Conservation (phyloP, 2,329 filamentous ascomycete genomes). For the Pseudogymnoascus sp. region DNA sequence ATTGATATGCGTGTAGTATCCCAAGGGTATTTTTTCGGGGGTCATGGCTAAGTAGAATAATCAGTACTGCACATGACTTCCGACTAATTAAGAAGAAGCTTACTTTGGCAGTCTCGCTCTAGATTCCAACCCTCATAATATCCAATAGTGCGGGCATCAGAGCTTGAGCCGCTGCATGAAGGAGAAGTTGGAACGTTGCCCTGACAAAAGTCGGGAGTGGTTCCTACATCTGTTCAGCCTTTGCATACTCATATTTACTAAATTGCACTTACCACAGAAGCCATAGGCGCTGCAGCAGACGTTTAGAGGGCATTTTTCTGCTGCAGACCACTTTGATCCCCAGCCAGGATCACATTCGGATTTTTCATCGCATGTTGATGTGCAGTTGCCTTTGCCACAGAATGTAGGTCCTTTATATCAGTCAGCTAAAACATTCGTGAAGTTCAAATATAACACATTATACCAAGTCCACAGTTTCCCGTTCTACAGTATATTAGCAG, state of each 20-base stretch:
- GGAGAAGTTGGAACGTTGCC: neutral
- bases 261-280: constrained; percentile 24
- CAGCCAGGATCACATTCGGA: constrained; percentile 27
- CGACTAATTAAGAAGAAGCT: neutral
- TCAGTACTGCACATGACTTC: neutral
- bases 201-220: constrained; percentile 9
- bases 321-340: constrained; percentile 20
- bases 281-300: constrained; percentile 31
- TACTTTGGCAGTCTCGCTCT: constrained; percentile 18
- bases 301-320: constrained; percentile 27
- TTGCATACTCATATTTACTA: neutral
- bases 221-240: constrained; percentile 1
- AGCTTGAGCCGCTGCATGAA: neutral
- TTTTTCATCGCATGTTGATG: constrained; percentile 21
- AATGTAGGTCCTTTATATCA: constrained; percentile 18
- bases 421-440: constrained; percentile 17
- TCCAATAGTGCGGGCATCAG: constrained; percentile 19
- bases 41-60: neutral
- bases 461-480: constrained; percentile 4
- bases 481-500: neutral
- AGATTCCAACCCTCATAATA: constrained; percentile 29
- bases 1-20: constrained; percentile 26
- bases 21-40: constrained; percentile 20
- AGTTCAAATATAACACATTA: neutral
- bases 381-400: constrained; percentile 19